Base-by-base conservation (phyloP, 495 filamentous ascomycete species). In the Friedmanniomyces endolithicus region DNA sequence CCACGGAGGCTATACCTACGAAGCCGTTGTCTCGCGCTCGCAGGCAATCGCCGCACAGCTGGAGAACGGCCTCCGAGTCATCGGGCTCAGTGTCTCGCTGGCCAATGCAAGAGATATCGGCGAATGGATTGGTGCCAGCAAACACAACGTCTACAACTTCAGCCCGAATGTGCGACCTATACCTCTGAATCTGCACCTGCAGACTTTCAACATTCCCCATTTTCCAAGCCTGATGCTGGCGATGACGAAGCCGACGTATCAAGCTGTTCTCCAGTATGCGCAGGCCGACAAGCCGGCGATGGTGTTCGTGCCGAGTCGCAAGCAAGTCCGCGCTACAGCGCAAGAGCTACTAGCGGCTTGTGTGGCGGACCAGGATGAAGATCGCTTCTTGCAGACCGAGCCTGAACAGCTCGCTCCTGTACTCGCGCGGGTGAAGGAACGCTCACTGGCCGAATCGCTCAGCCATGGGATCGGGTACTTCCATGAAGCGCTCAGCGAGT, bases 61-160 rank as follows among this genome's bases (percentile, higher is more conserved):
- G 1, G 84, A 94, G 65, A 82, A 82, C 34, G 75, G 84, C 23
- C 79, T 97, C 77, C 84, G 92, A 27, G 87, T 97, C 35, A 73
- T 97, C 53, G 92, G 89, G 8, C 72, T 99, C 52, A 94, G 88
- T 67, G 94, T 95, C 40, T 90, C 90, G 17, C 77, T 99, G 24
- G 84, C 92, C 12, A 97, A 95, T 67, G 82, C 92, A 37, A 81
- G 90, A 40, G 92, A 97, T 65, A 79, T 97, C 56, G 90, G 94
- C 43, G 94, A 97, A 70, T 99, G 92, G 92, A 94, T 97, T 61
- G 94, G 94, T 54, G 94, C 92, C n/a, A 90, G 82, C 56, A 97
- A 95, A 73, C 94, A 99, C 65, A 94, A 88, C 33, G 94, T 95
- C 54, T 97, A 86, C 76, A 99, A 97, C 71, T 99, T 99, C 76